Evolutionary conservation across 2,329 filamentous ascomycete species (phyloP).

Genomic region (Dryadomyces sulphureus): DNA sequence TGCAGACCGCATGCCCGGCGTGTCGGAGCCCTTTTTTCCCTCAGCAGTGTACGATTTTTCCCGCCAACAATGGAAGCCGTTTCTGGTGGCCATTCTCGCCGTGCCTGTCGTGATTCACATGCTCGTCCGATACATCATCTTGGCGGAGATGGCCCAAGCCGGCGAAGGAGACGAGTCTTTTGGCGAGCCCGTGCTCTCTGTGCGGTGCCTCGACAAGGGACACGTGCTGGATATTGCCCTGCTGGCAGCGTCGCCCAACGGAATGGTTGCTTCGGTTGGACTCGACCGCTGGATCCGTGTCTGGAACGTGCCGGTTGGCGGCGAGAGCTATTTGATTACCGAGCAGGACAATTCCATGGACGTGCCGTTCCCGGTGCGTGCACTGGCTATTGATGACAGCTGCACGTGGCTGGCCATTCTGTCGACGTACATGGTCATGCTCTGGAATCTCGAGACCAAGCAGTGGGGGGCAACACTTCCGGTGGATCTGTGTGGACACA

Average conservation of each 20-base stretch:
- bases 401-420: constrained; percentile 54
- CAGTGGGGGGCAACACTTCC: constrained; percentile 39
- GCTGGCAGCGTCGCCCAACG: constrained; percentile 45
- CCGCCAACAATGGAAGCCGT: constrained; percentile 40
- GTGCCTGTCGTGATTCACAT: constrained; percentile 50
- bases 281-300: constrained; percentile 55
- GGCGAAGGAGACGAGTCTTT: constrained; percentile 20
- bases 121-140: constrained; percentile 57
- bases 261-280: constrained; percentile 53
- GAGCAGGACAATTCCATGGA: constrained; percentile 19
- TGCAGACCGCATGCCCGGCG: constrained; percentile 47
- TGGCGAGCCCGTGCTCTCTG: constrained; percentile 35
- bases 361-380: constrained; percentile 40
- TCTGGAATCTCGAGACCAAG: constrained; percentile 48
- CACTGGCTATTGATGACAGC: constrained; percentile 48
- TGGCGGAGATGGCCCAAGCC: constrained; percentile 25
- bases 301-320: constrained; percentile 41
- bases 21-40: constrained; percentile 31
- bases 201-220: constrained; percentile 45
- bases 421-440: constrained; percentile 38
- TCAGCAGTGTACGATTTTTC: constrained; percentile 54
- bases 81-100: constrained; percentile 47
- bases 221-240: constrained; percentile 57
- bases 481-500: constrained; percentile 42
- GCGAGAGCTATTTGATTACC: constrained; percentile 27